A percentile compares a stretch with the other conserved stretches of the same genome.
phyloP scores from a whole-genome alignment of 1,139 yeast species.

The Sugiyamaella xylanicola region DNA sequence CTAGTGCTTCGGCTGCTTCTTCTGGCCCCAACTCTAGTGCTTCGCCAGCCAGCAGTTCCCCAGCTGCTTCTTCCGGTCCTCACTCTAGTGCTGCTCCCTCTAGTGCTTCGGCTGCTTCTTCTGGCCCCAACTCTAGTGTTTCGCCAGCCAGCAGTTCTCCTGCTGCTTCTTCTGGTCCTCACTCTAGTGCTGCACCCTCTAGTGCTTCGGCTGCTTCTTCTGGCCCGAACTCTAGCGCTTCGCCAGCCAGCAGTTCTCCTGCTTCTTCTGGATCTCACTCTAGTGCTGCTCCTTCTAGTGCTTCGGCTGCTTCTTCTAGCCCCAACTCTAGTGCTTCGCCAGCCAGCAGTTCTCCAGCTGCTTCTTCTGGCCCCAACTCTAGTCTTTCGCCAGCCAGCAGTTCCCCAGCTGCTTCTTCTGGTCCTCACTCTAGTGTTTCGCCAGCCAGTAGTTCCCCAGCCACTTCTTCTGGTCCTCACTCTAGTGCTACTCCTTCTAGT shows the following conservation, averaged over 20 bases:
- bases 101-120: neutral
- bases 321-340: neutral
- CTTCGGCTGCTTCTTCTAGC: neutral
- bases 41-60: neutral
- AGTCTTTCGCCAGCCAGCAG: neutral
- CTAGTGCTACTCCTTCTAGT: neutral
- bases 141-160: conserved; percentile 6
- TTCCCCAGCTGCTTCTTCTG: neutral
- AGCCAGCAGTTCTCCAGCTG: neutral
- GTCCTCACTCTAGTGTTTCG: too few relatives aligned
- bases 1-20: conserved; percentile 4
- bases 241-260: neutral
- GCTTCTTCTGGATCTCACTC: conserved; percentile 8
- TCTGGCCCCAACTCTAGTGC: conserved; percentile 9
- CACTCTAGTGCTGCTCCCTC: conserved; percentile 12
- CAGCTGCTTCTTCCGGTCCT: conserved; percentile 6
- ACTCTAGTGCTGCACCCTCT: neutral
- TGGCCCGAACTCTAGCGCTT: conserved; percentile 1
- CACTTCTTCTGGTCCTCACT: neutral
- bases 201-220: neutral
- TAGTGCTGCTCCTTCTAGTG: conserved; percentile 2
- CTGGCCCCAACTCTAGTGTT: conserved; percentile 6
- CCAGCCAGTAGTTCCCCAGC: neutral
- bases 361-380: neutral
- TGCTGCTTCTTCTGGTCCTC: conserved; percentile 4